Conservation (phyloP, 192 early-diverging fungal species). For the Pilobolus umbonatus region DNA sequence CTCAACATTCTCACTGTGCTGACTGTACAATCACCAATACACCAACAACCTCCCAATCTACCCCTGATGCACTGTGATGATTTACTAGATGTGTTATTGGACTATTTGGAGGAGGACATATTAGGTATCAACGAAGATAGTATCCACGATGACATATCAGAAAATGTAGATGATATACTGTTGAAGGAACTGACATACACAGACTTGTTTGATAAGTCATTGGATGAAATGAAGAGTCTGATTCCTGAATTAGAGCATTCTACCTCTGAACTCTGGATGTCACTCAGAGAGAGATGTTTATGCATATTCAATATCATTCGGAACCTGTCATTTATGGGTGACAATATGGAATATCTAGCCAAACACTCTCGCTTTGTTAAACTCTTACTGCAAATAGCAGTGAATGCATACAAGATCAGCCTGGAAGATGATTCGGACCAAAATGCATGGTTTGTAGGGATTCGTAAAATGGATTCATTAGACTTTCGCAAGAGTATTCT, state of each 20-base stretch:
- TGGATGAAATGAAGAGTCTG: constrained; percentile 45
- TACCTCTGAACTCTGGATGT: constrained; percentile 33
- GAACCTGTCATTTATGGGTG: constrained; percentile 50
- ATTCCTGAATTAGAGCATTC: constrained; percentile 32
- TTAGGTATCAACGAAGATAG: constrained; percentile 15
- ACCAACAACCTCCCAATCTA: constrained; percentile 19
- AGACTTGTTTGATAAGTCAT: constrained; percentile 45
- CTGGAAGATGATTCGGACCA: not conserved
- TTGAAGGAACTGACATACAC: constrained; percentile 33
- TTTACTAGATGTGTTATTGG: constrained; percentile 60
- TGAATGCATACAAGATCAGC: constrained; percentile 8
- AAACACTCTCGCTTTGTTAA: constrained; percentile 40
- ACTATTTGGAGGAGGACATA: constrained; percentile 48
- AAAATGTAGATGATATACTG: not conserved
- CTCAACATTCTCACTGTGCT: constrained; percentile 65
- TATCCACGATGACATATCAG: not conserved
- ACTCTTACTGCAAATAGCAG: constrained; percentile 29
- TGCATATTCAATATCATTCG: constrained; percentile 49
- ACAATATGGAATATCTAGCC: constrained; percentile 45
- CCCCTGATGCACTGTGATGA: constrained; percentile 49
- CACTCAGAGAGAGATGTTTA: constrained; percentile 44
- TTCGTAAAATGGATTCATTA: constrained; percentile 43
- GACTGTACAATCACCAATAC: constrained; percentile 45
- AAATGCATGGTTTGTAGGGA: constrained; percentile 29
- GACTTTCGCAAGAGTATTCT: constrained; percentile 63